These are phyloP conservation scores for Penicillium coprophilum DNA, from an alignment of 495 filamentous ascomycete species.

Conservation along the genomic window DNA sequence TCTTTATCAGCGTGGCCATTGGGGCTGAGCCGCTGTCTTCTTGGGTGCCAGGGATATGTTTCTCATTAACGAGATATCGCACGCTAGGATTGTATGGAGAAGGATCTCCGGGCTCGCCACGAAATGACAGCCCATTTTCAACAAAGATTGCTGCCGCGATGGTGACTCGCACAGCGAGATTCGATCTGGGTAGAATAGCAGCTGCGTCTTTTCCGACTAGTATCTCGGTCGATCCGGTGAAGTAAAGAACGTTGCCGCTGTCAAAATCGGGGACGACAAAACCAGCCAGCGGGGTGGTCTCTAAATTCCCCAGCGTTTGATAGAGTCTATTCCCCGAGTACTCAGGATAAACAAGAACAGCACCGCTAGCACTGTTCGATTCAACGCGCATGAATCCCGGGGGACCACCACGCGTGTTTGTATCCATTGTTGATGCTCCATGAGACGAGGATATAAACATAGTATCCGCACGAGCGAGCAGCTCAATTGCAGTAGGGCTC, in stretches of 20 bases:
- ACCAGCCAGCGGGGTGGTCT: constrained; percentile 61
- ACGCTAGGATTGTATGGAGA: constrained; percentile 74
- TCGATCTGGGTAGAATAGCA: constrained; percentile 61
- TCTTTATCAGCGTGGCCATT: constrained; percentile 53
- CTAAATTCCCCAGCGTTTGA: constrained; percentile 75
- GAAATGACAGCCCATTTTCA: constrained; percentile 61
- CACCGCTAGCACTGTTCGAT: constrained; percentile 47
- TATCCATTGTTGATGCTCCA: constrained; percentile 69
- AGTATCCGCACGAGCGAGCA: constrained; percentile 66
- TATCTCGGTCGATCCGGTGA: constrained; percentile 65
- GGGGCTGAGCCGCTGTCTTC: constrained; percentile 22
- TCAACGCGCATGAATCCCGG: constrained; percentile 68
- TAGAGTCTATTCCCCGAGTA: constrained; percentile 81
- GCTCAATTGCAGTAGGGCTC: constrained; percentile 47
- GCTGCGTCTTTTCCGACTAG: constrained; percentile 61
- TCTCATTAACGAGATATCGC: constrained; percentile 54
- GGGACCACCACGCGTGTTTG: constrained; percentile 77
- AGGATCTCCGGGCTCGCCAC: constrained; percentile 54
- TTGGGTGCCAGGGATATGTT: constrained; percentile 23
- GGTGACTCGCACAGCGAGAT: constrained; percentile 66
- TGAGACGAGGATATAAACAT: constrained; percentile 73
- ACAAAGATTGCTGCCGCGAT: constrained; percentile 62
- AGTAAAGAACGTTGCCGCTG: constrained; percentile 66
- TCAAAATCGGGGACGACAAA: constrained; percentile 69
- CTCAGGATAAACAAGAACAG: constrained; percentile 69